phyloP scores from a whole-genome alignment of 116 monocot genomes.

The Cymodocea nodosa region DNA sequence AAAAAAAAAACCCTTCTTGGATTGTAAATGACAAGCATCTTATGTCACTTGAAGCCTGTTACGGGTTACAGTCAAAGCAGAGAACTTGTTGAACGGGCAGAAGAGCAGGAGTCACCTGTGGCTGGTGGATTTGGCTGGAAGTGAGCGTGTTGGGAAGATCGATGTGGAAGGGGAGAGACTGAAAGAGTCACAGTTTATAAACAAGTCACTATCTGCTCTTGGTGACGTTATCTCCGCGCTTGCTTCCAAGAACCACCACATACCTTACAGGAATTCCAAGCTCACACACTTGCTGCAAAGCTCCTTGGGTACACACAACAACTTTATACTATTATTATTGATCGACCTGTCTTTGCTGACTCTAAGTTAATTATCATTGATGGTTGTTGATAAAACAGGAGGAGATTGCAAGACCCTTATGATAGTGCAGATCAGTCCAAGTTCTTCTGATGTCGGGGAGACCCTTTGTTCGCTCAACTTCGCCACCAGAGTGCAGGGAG shows the following conservation, averaged over 20 bases:
- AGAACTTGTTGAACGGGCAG: slow-evolving; percentile 48
- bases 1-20: too few species aligned
- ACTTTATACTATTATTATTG: too few species aligned
- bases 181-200: slow-evolving; percentile 91
- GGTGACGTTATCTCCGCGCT: slow-evolving; percentile 89
- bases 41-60: slow-evolving; percentile 48
- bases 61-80: slow-evolving; percentile 51
- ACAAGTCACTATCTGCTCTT: slow-evolving; percentile 83
- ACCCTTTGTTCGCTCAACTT: slow-evolving; percentile 83
- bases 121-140: slow-evolving; percentile 95
- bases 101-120: slow-evolving; percentile 64
- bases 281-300: slow-evolving; percentile 92
- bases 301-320: slow-evolving; percentile 54
- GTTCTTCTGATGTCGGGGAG: slow-evolving; percentile 74
- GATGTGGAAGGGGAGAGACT: slow-evolving; percentile 88
- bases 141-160: slow-evolving; percentile 74
- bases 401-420: slow-evolving; percentile 96
- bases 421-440: slow-evolving; percentile 92
- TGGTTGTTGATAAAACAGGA: slow-evolving; percentile 22
- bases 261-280: slow-evolving; percentile 98
- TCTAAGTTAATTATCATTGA: too few species aligned
- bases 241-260: slow-evolving; percentile 75
- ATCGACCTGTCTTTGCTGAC: too few species aligned
- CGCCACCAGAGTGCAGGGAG: slow-evolving; percentile 69
- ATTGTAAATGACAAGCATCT: neutral